phyloP scores from a whole-genome alignment of 805 yeast species.

The Starmerella stigmatis region DNA sequence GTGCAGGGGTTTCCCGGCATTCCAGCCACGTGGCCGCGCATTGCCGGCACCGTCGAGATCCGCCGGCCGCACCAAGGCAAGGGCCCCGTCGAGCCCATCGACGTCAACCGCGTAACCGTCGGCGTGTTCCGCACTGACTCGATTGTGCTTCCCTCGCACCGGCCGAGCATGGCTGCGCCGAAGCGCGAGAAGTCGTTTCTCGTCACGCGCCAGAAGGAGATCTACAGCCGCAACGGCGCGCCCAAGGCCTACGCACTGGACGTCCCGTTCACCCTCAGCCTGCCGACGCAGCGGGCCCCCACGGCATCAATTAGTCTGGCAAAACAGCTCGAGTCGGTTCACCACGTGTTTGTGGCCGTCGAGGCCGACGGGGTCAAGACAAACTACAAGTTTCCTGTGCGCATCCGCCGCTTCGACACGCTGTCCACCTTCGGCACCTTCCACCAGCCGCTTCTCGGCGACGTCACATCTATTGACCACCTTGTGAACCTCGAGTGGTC shows the following conservation, averaged over 20 bases:
- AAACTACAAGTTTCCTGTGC: slow-evolving; percentile 30
- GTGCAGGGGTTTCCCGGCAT: slow-evolving; percentile 37
- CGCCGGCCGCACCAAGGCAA: slow-evolving; percentile 18
- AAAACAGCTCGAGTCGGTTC: slow-evolving; percentile 29
- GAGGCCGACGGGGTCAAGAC: slow-evolving; percentile 8
- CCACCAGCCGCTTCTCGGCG: slow-evolving; percentile 26
- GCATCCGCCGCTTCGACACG: slow-evolving; percentile 33
- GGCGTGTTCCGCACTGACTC: slow-evolving; percentile 35
- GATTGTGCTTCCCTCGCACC: slow-evolving; percentile 29
- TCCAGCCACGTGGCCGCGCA: slow-evolving; percentile 36
- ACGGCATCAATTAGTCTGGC: slow-evolving; percentile 32
- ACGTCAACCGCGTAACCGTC: slow-evolving; percentile 26
- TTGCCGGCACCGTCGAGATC: slow-evolving; percentile 34
- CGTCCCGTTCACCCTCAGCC: slow-evolving; percentile 33
- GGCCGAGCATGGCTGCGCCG: slow-evolving; percentile 28
- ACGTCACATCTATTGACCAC: slow-evolving; percentile 30
- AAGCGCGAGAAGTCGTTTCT: slow-evolving; percentile 31
- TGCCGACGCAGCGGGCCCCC: slow-evolving; percentile 29
- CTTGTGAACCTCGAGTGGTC: slow-evolving; percentile 30
- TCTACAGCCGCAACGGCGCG: slow-evolving; percentile 16
- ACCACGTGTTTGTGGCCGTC: slow-evolving; percentile 31
- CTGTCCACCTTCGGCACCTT: slow-evolving; percentile 33
- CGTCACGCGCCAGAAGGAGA: slow-evolving; percentile 29
- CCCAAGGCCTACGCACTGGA: slow-evolving; percentile 28
- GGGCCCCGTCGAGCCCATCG: slow-evolving; percentile 7